Evolutionary conservation across 2,329 filamentous ascomycete species (phyloP), one percentile per base, ranked within the genome.

Genomic region (Orbilia javanica): DNA sequence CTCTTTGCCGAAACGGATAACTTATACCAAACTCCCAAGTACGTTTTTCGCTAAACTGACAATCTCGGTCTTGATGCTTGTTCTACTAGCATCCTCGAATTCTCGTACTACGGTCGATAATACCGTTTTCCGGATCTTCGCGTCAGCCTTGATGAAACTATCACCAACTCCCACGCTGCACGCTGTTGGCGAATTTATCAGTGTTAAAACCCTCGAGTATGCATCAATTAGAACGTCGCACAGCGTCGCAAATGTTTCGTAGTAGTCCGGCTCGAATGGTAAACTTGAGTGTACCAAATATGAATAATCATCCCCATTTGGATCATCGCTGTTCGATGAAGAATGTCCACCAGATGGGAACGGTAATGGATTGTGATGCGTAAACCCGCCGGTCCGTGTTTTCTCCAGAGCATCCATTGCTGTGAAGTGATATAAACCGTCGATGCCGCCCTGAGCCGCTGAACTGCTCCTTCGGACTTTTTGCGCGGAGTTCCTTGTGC

Each of bases 181-280:
- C 62, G 92, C 88, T 27, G 91, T 89, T 0, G 94, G 91, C 1
- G 90, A 89, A n/a, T 90, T 88, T 22, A 98, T 86, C 75, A 99
- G 86, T 50, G 87, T 87, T 81, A 96, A 86, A 29, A 99, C 89
- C 68, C 90, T 89, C 39, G 90, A 90, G 85, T 99, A 99, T 82
- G 91, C 93, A 84, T 98, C 96, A 81, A 97, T 96, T 79, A 99
- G 86, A 2, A 97, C 93, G 83, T 99, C 96, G 85, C 96, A 98
- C 5, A 99, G 87, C 11, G 96, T 97, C 13, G 94, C 92, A 85
- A 98, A 98, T 0, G 94, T 97, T 85, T 96, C 94, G 84, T 95
- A 96, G 82, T 97, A 99, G 84, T 99, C 96, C 0, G 96, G 96
- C 80, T 98, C 94, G 83, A 99, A 99, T 0, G 96, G 96, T 57